Percentiles rank a stretch among this genome's conserved stretches.
phyloP scores from a whole-genome alignment of 805 yeast species.

The Yamadazyma phyllophila region DNA sequence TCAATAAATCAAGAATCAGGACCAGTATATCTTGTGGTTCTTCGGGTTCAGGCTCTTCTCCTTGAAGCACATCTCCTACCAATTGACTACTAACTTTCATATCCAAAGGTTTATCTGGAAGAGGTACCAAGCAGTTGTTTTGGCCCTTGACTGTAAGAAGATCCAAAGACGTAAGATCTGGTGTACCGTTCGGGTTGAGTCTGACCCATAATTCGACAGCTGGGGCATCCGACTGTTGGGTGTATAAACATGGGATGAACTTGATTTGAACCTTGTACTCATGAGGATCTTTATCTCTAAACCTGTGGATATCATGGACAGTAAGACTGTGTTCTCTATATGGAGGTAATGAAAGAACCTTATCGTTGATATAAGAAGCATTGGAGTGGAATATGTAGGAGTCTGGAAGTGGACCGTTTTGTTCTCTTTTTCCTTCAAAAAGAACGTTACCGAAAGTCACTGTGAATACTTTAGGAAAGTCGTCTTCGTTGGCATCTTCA shows the following conservation, averaged over 20 bases:
- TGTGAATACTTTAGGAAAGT: constrained; percentile 28
- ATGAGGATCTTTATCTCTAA: constrained; percentile 25
- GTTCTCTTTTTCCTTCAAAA: constrained; percentile 18
- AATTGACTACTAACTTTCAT: constrained; percentile 42
- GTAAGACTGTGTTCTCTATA: constrained; percentile 13
- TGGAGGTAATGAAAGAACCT: constrained; percentile 29
- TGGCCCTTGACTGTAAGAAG: constrained; percentile 48
- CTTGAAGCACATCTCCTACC: constrained; percentile 30
- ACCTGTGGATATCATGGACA: constrained; percentile 21
- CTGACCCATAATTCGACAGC: constrained; percentile 59
- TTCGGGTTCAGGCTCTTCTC: constrained; percentile 1
- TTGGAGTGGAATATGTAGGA: constrained; percentile 32
- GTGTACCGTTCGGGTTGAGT: constrained; percentile 32
- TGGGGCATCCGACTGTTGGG: constrained; percentile 32
- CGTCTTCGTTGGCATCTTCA: constrained; percentile 4
- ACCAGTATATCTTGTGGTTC: constrained; percentile 2
- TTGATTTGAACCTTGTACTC: constrained; percentile 44
- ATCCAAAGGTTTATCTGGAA: constrained; percentile 44
- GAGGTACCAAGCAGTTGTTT: constrained; percentile 37
- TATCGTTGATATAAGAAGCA: constrained; percentile 31
- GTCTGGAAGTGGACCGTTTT: not conserved
- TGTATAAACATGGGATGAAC: constrained; percentile 36
- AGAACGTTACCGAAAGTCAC: constrained; percentile 41
- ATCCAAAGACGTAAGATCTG: constrained; percentile 38
- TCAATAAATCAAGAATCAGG: constrained; percentile 7